These are phyloP conservation scores for Nicotiana benthamiana DNA, from an alignment of 257 asterid species.

Conservation along the genomic window DNA sequence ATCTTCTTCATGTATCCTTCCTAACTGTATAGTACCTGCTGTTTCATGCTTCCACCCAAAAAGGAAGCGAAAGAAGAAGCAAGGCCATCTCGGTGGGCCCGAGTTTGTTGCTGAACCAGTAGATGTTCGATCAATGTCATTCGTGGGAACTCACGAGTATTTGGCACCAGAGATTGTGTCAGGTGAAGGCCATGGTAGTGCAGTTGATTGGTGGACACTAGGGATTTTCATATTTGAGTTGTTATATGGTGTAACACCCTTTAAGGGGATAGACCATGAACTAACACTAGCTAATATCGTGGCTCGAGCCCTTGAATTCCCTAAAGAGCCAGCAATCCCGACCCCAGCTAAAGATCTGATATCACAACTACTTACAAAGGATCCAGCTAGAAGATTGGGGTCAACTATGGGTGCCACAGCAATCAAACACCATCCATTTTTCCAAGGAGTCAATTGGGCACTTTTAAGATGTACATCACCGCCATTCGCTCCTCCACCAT, in stretches of 20 bases:
- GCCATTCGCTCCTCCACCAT: constrained; percentile 53
- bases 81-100: constrained; percentile 32
- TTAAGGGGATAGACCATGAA: constrained; percentile 63
- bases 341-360: constrained; percentile 51
- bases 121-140: constrained; percentile 67
- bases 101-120: constrained; percentile 70
- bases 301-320: constrained; percentile 71
- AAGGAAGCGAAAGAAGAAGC: constrained; percentile 53
- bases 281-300: constrained; percentile 59
- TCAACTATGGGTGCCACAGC: constrained; percentile 68
- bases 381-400: constrained; percentile 48
- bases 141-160: constrained; percentile 74
- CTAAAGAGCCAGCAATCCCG: constrained; percentile 44
- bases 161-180: constrained; percentile 78
- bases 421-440: constrained; percentile 57
- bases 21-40: constrained; percentile 60
- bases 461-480: constrained; percentile 64
- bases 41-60: constrained; percentile 56
- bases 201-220: constrained; percentile 81
- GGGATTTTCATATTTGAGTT: constrained; percentile 67
- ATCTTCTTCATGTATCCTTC: constrained; percentile 62
- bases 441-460: constrained; percentile 72
- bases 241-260: constrained; percentile 62
- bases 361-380: constrained; percentile 51
- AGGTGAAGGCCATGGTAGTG: constrained; percentile 74